A percentile compares a stretch with the other conserved stretches of the same genome.
phyloP scores from a whole-genome alignment of 192 early-diverging fungal species.

The Gonapodya prolifera region DNA sequence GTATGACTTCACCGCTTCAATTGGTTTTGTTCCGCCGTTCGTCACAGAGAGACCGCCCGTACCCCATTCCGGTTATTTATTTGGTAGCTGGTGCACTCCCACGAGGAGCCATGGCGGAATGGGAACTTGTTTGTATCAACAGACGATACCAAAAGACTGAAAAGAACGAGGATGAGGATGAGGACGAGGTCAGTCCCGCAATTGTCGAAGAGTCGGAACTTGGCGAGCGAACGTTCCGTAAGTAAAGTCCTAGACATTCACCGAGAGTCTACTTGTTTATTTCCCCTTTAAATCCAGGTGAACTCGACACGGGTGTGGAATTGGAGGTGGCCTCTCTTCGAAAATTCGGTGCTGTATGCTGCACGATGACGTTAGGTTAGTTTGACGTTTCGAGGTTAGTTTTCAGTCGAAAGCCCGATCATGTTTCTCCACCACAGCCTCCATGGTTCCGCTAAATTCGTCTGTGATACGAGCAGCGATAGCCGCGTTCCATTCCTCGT shows the following conservation, averaged over 20 bases:
- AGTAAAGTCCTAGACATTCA: too few relatives aligned
- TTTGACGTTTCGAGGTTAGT: too few relatives aligned
- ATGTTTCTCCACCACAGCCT: not conserved
- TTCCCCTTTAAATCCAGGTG: too few relatives aligned
- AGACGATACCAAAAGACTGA: too few relatives aligned
- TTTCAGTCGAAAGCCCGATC: not conserved
- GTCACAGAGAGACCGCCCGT: not conserved
- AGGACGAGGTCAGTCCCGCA: too few relatives aligned
- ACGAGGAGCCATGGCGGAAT: not conserved
- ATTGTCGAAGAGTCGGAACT: too few relatives aligned
- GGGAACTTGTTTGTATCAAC: not conserved
- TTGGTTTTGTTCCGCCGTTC: not conserved
- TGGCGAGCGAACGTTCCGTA: too few relatives aligned
- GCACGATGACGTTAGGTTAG: too few relatives aligned
- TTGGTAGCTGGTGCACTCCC: not conserved
- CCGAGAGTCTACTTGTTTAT: too few relatives aligned
- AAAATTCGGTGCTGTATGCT: too few relatives aligned
- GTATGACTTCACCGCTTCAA: not conserved
- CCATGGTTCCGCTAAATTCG: not conserved
- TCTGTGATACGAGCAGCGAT: not conserved
- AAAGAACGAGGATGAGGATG: not conserved
- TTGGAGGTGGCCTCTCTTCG: too few relatives aligned
- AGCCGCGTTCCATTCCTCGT: not conserved
- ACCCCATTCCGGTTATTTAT: not conserved
- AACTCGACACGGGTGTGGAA: too few relatives aligned